These are phyloP conservation scores for Comarum palustre DNA, from an alignment of 306 rosid genomes.

Conservation along the genomic window DNA sequence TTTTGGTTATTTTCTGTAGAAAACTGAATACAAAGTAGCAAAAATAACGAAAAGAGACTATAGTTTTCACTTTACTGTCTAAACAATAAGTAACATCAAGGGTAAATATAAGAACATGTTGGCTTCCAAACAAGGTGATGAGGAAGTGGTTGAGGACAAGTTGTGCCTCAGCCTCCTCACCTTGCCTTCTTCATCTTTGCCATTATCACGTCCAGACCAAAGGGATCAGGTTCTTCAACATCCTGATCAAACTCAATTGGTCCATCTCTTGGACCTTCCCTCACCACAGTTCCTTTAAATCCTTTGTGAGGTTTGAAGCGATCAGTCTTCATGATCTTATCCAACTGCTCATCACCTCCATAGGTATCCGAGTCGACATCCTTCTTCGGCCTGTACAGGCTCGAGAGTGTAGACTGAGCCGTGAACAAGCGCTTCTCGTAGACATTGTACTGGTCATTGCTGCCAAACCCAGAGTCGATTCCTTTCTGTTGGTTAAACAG, in stretches of 20 bases:
- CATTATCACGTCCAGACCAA: slow-evolving; percentile 81
- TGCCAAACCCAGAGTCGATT: slow-evolving; percentile 8
- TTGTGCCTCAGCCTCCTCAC: slow-evolving; percentile 48
- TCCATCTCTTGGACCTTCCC: slow-evolving; percentile 60
- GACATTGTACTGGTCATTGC: slow-evolving; percentile 4
- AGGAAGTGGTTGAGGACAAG: slow-evolving; percentile 39
- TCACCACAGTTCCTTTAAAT: slow-evolving; percentile 38
- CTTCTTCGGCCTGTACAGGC: slow-evolving; percentile 5
- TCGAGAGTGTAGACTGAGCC: neutral
- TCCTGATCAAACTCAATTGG: slow-evolving; percentile 73
- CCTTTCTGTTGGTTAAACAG: slow-evolving; percentile 11
- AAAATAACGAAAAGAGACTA: neutral
- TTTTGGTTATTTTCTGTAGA: neutral
- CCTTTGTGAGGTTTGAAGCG: neutral
- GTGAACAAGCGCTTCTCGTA: slow-evolving; percentile 5
- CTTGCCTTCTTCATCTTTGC: slow-evolving; percentile 65
- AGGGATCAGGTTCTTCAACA: slow-evolving; percentile 80
- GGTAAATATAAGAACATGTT: neutral
- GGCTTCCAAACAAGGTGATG: neutral
- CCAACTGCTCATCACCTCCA: slow-evolving; percentile 6
- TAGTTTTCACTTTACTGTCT: neutral
- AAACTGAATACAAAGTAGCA: neutral
- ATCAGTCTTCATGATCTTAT: slow-evolving; percentile 6
- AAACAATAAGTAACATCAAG: neutral
- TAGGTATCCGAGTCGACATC: slow-evolving; percentile 1